phyloP scores from a whole-genome alignment of 2,329 filamentous ascomycete genomes.

The Aspergillus sp. region DNA sequence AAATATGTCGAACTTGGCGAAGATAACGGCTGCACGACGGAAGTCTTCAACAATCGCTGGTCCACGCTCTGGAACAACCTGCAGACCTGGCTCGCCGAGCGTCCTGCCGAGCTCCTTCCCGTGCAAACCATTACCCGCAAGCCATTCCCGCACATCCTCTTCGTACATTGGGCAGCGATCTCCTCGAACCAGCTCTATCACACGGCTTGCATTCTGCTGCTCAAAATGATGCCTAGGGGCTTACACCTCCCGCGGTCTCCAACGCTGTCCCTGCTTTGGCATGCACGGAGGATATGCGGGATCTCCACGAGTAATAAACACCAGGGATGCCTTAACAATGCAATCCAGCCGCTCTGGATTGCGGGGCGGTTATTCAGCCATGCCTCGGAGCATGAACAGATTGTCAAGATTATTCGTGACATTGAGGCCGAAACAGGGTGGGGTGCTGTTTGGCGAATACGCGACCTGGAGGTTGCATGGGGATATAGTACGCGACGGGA shows the following conservation, averaged over 20 bases:
- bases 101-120: slow-evolving; percentile 54
- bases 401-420: slow-evolving; percentile 47
- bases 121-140: slow-evolving; percentile 49
- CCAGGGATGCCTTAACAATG: slow-evolving; percentile 61
- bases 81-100: slow-evolving; percentile 52
- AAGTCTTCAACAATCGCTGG: slow-evolving; percentile 53
- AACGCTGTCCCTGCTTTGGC: slow-evolving; percentile 55
- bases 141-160: slow-evolving; percentile 59
- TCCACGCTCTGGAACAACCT: slow-evolving; percentile 55
- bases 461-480: slow-evolving; percentile 52
- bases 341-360: slow-evolving; percentile 62
- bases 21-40: slow-evolving; percentile 49
- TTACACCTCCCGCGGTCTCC: slow-evolving; percentile 25
- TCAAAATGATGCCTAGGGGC: slow-evolving; percentile 50
- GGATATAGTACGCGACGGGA: slow-evolving; percentile 30
- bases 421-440: slow-evolving; percentile 60
- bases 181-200: slow-evolving; percentile 63
- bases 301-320: slow-evolving; percentile 62
- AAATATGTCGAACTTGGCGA: slow-evolving; percentile 55
- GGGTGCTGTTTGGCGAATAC: slow-evolving; percentile 59
- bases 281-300: slow-evolving; percentile 60
- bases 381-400: slow-evolving; percentile 45
- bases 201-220: slow-evolving; percentile 58
- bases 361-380: slow-evolving; percentile 61
- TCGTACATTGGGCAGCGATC: slow-evolving; percentile 59